Evolutionary conservation across 2,329 filamentous ascomycete genomes (phyloP).

Genomic region (Ilyonectria robusta): DNA sequence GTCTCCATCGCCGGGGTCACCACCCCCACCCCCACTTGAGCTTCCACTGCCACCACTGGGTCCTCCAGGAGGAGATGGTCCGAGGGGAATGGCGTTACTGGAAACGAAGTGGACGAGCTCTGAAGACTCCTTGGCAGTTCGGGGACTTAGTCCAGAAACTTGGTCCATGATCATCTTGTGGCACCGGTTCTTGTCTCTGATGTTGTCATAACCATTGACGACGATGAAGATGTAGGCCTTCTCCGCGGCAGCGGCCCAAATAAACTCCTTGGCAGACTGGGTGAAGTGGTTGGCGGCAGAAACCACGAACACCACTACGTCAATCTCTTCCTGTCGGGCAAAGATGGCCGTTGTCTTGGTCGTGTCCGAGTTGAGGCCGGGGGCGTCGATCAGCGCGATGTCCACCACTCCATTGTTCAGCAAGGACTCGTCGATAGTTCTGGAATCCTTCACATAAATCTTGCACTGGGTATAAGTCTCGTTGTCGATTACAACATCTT

Average conservation of each 20-base stretch:
- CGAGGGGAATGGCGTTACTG: slow-evolving; percentile 91
- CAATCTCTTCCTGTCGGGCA: slow-evolving; percentile 97
- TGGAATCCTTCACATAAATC: slow-evolving; percentile 92
- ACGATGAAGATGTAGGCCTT: slow-evolving; percentile 99
- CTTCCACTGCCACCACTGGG: slow-evolving; percentile 68
- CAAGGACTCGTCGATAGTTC: slow-evolving; percentile 91
- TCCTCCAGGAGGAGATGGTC: slow-evolving; percentile 69
- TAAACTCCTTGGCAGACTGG: slow-evolving; percentile 97
- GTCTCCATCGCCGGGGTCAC: slow-evolving; percentile 70
- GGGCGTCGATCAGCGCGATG: slow-evolving; percentile 96
- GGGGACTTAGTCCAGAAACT: slow-evolving; percentile 87
- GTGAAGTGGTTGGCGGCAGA: slow-evolving; percentile 99
- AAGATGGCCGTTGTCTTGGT: slow-evolving; percentile 98
- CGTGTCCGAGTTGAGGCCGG: slow-evolving; percentile 94
- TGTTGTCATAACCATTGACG: slow-evolving; percentile 96
- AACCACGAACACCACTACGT: slow-evolving; percentile 98
- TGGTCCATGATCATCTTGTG: slow-evolving; percentile 95
- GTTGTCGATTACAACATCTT: slow-evolving; percentile 92
- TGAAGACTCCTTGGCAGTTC: slow-evolving; percentile 90
- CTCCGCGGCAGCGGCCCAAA: slow-evolving; percentile 93
- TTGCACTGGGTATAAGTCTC: slow-evolving; percentile 94
- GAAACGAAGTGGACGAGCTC: slow-evolving; percentile 98
- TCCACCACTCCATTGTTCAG: slow-evolving; percentile 98
- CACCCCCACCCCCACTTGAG: slow-evolving; percentile 67
- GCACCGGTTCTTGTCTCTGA: slow-evolving; percentile 91